Evolutionary conservation across 2,329 filamentous ascomycete genomes (phyloP), one percentile per base, ranked within the genome.

Genomic region (Hawksworthiomyces lignivorus): DNA sequence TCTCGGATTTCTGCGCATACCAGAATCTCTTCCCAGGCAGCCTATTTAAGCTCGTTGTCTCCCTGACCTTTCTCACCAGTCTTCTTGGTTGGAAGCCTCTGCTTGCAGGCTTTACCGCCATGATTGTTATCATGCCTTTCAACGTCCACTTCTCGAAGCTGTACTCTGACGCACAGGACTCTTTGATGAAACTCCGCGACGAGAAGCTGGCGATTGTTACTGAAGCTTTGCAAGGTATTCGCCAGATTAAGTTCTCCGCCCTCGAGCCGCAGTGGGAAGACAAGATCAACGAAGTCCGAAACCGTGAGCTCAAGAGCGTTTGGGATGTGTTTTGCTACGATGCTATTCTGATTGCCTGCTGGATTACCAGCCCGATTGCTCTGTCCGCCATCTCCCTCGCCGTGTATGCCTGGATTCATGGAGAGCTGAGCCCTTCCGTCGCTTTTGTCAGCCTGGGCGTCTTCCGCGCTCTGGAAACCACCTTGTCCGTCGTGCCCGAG

Each of bases 161-260:
- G 17, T 86, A 87, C 53, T 66, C 80, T 1, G 67, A 64, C 18
- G 73, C 79, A 5, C 81, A 87, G 53, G 80, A 83, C 42, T 65
- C 69, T 37, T 60, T 90, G 37, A 89, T 89, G 84, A 84, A 83
- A 55, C 69, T 80, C 21, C 71, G 85, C 33, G 86, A 90, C 57
- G 70, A 77, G 41, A 90, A 89, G 60, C 72, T 88, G 62, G 80
- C 74, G 0, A 73, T 88, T 12, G 73, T 92, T 22, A 84, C 84
- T 1, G 85, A 92, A 58, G 83, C 82, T 0, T 63, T 92, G 1
- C 75, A 84, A 51, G 85, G 85, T 7, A 89, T 90, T 49, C 76
- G 84, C 1, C 86, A 92, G 59, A 87, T 92, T 63, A 92, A 92
- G 54, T 88, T 90, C 52, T 84, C 84, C 0, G 85, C 85, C 1